A percentile compares a stretch with the other conserved stretches of the same genome.
Conservation (phyloP, 2,329 filamentous ascomycete species). For the Lasiodiplodia theobromae region DNA sequence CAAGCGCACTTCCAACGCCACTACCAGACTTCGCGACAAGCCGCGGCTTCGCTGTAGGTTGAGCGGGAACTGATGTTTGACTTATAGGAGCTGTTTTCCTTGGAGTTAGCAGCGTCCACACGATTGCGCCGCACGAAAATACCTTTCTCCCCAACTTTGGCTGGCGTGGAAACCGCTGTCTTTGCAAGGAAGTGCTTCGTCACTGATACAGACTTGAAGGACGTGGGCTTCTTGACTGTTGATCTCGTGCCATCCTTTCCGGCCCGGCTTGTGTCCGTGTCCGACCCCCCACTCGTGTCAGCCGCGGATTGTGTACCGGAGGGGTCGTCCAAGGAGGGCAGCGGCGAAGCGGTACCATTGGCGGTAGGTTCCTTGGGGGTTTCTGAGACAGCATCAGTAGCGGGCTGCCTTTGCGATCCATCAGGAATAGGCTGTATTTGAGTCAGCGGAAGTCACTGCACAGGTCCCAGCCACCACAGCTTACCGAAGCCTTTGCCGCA, state of each 20-base stretch:
- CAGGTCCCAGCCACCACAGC: conserved; percentile 31
- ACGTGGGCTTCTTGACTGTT: conserved; percentile 70
- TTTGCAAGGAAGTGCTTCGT: conserved; percentile 88
- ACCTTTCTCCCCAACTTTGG: conserved; percentile 62
- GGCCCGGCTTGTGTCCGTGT: conserved; percentile 73
- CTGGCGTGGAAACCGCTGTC: conserved; percentile 60
- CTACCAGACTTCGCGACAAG: conserved; percentile 78
- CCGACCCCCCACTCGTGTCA: conserved; percentile 76
- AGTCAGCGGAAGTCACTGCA: conserved; percentile 13
- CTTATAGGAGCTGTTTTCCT: conserved; percentile 48
- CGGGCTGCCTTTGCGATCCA: conserved; percentile 16
- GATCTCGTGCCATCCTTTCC: conserved; percentile 64
- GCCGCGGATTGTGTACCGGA: conserved; percentile 57
- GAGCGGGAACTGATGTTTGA: conserved; percentile 51
- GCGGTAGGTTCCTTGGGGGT: conserved; percentile 39
- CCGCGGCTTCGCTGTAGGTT: conserved; percentile 69
- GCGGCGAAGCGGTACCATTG: conserved; percentile 47
- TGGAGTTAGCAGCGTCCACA: conserved; percentile 2
- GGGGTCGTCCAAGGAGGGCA: conserved; percentile 40
- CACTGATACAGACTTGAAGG: conserved; percentile 85
- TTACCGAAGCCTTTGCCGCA: conserved; percentile 35
- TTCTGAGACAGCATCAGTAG: conserved; percentile 29
- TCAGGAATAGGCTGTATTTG: conserved; percentile 20
- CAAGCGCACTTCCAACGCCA: conserved; percentile 63
- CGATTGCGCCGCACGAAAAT: neutral